These are phyloP conservation scores for Penicillium psychrosexuale DNA, from an alignment of 2,329 filamentous ascomycete genomes.

Conservation along the genomic window DNA sequence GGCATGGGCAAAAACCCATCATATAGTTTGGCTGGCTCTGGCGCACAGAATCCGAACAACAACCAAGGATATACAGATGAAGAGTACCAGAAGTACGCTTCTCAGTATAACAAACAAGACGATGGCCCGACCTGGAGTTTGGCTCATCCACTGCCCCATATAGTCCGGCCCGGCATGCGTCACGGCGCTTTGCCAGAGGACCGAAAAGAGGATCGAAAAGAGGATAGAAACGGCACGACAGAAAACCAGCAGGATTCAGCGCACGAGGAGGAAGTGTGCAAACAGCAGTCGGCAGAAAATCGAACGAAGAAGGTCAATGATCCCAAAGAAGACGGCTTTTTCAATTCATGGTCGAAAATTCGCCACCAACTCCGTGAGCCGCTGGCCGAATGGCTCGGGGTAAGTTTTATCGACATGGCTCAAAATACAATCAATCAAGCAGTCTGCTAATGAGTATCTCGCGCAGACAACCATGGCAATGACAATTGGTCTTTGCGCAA, in stretches of 20 bases:
- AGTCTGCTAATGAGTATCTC: not conserved
- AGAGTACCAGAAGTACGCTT: slow-evolving; percentile 40
- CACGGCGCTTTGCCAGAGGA: slow-evolving; percentile 15
- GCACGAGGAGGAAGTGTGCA: not conserved
- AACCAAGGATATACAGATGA: not conserved
- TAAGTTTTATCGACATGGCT: slow-evolving; percentile 3
- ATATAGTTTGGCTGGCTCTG: slow-evolving; percentile 13
- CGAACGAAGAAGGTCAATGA: slow-evolving; percentile 1
- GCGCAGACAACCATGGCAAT: slow-evolving; percentile 28
- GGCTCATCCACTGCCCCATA: slow-evolving; percentile 50
- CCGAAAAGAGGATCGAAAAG: slow-evolving; percentile 13
- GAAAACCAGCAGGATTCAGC: not conserved
- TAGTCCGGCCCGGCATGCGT: slow-evolving; percentile 49
- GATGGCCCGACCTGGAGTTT: slow-evolving; percentile 50
- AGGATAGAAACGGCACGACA: slow-evolving; percentile 4
- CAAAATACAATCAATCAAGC: not conserved
- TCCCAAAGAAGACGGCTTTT: slow-evolving; percentile 14
- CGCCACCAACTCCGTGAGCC: slow-evolving; percentile 28
- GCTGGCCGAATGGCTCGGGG: slow-evolving; percentile 31
- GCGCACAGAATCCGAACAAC: slow-evolving; percentile 9
- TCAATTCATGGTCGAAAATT: slow-evolving; percentile 29
- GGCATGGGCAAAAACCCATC: slow-evolving; percentile 9
- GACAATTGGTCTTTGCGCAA: slow-evolving; percentile 29
- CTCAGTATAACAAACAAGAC: slow-evolving; percentile 48
- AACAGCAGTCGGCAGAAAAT: not conserved